Base-by-base conservation (phyloP, 495 filamentous ascomycete species). In the Delitschia confertaspora region DNA sequence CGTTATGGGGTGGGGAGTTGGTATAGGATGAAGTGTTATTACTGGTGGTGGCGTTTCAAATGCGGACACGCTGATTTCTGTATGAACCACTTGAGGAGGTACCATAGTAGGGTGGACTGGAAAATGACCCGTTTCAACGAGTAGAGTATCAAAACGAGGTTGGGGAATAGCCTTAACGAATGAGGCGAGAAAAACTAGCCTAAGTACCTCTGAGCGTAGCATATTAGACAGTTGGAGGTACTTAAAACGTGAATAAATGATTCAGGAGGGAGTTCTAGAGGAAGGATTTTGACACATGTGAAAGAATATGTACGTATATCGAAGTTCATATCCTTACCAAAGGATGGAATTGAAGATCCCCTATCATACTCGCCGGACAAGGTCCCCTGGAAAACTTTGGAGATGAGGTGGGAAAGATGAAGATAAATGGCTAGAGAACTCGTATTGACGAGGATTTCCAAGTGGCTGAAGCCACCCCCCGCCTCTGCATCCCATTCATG, bases 381-480 rank as follows among this genome's bases (percentile, higher is more conserved):
- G 23, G 23, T 14, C 16, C 14, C 25, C 5, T 14, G 23, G 4
- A 30, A 14, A 16, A 13, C 25, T 3, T 36, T 33, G 45, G 36
- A 48, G 37, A 48, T 48, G 45, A 41, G 45, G 31, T 17, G 4
- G 31, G 31, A 6, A n/a, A n/a, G n/a, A n/a, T n/a, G n/a, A n/a
- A n/a, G n/a, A n/a, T n/a, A n/a, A n/a, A n/a, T n/a, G n/a, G n/a
- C n/a, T n/a, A n/a, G n/a, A n/a, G n/a, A n/a, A n/a, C n/a, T n/a
- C n/a, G n/a, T n/a, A n/a, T n/a, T n/a, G n/a, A n/a, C n/a, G n/a
- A n/a, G n/a, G n/a, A n/a, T n/a, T n/a, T n/a, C n/a, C n/a, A n/a
- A n/a, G n/a, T n/a, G n/a, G n/a, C n/a, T n/a, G n/a, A n/a, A n/a
- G n/a, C n/a, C n/a, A n/a, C n/a, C n/a, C n/a, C n/a, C n/a, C n/a